phyloP scores from a whole-genome alignment of 805 yeast species.

The Saccharomycopsis amapae region DNA sequence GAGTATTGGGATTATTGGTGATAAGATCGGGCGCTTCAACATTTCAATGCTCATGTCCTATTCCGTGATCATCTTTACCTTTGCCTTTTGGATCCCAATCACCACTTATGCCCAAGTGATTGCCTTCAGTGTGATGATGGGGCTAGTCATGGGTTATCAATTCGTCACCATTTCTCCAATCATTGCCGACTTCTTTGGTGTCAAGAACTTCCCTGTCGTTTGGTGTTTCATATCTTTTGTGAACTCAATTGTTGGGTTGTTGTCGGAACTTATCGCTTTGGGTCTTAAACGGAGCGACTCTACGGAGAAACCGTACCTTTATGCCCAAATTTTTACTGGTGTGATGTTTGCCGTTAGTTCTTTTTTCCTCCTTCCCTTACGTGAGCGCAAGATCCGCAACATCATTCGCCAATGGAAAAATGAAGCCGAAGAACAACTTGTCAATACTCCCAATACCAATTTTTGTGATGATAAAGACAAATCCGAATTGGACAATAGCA shows the following conservation, averaged over 20 bases:
- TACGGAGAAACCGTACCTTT: constrained; percentile 28
- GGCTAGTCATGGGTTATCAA: constrained; percentile 39
- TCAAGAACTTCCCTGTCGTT: constrained; percentile 33
- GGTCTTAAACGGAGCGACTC: constrained; percentile 32
- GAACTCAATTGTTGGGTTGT: constrained; percentile 32
- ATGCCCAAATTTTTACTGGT: constrained; percentile 37
- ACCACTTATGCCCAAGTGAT: constrained; percentile 35
- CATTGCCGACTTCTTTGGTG: constrained; percentile 35
- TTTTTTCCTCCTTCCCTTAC: constrained; percentile 29
- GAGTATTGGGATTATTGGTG: constrained; percentile 38
- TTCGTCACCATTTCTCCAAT: constrained; percentile 36
- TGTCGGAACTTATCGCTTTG: constrained; percentile 50
- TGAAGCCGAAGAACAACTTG: constrained; percentile 7
- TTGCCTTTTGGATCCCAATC: constrained; percentile 45
- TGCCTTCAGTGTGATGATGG: constrained; percentile 37
- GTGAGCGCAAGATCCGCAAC: constrained; percentile 32
- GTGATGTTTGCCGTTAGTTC: constrained; percentile 28
- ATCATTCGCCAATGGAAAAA: constrained; percentile 24
- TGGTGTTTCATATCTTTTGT: constrained; percentile 31
- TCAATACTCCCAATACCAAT: neutral
- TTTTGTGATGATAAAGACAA: no score
- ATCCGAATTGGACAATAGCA: no score
- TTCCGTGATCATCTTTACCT: constrained; percentile 33
- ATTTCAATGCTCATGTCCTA: constrained; percentile 33
- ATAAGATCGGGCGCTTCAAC: constrained; percentile 41